Percentiles rank a stretch among this genome's conserved stretches.
Evolutionary conservation across 805 yeast species (phyloP).

Genomic region (Debaryomyces castellii): DNA sequence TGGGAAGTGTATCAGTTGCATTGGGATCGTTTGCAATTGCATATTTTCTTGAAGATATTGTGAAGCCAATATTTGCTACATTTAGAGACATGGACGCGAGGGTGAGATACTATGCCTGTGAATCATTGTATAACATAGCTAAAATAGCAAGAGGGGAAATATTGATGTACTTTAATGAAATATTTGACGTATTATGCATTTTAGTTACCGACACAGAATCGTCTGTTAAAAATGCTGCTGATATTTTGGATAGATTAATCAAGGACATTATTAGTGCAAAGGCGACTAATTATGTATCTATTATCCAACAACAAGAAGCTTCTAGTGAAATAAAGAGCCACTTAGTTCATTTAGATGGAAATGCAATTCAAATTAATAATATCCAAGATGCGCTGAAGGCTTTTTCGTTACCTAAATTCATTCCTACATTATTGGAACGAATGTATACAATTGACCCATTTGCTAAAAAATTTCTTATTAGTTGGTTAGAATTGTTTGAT

Average conservation of each 20-base stretch:
- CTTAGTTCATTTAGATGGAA: conserved; percentile 55
- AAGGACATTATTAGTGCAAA: conserved; percentile 95
- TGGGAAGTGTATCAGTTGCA: conserved; percentile 95
- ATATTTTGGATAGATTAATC: conserved; percentile 81
- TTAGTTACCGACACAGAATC: conserved; percentile 88
- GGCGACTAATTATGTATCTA: conserved; percentile 82
- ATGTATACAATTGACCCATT: conserved; percentile 91
- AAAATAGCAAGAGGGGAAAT: conserved; percentile 96
- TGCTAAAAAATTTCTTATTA: conserved; percentile 85
- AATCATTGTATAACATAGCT: conserved; percentile 90
- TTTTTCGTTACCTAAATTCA: conserved; percentile 81
- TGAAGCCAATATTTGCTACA: conserved; percentile 92
- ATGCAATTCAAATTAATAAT: conserved; percentile 58
- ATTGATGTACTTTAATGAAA: conserved; percentile 85
- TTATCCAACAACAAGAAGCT: conserved; percentile 53
- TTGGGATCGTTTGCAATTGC: conserved; percentile 84
- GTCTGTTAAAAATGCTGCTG: conserved; percentile 94
- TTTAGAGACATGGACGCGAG: conserved; percentile 97
- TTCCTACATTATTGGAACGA: conserved; percentile 87
- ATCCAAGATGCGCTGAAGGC: conserved; percentile 63
- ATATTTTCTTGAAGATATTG: conserved; percentile 74
- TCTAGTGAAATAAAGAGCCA: conserved; percentile 33
- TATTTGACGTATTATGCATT: conserved; percentile 88
- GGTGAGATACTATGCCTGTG: conserved; percentile 96
- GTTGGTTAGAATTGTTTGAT: conserved; percentile 91